Conservation (phyloP, 139 green algal genomes). For the Chlamydomonas schloesseri region DNA sequence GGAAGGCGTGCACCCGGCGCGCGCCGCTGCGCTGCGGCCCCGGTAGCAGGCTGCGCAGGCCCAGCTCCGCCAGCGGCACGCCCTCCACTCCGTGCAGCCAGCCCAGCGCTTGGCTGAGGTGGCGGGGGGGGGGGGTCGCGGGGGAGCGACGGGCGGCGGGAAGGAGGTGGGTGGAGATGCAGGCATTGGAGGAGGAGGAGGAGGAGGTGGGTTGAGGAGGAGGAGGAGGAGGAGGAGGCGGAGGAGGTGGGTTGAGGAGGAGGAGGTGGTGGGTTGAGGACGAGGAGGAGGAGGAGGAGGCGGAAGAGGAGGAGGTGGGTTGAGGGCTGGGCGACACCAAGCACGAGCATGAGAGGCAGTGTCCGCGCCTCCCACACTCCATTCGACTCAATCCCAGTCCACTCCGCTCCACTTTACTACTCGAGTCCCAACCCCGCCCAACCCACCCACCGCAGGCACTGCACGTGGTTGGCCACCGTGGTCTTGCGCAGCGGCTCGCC, state of each 20-base stretch:
- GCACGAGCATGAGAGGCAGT: too few species aligned
- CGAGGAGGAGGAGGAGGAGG: too few species aligned
- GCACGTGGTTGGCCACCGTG: neutral
- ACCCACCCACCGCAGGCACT: neutral
- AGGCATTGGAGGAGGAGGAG: neutral
- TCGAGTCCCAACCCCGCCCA: neutral
- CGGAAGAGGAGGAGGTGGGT: too few species aligned
- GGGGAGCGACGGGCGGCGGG: neutral
- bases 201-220: too few species aligned
- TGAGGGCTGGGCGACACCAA: too few species aligned
- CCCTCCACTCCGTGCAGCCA: slow-evolving; percentile 58
- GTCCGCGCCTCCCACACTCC: too few species aligned
- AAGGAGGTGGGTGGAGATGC: neutral
- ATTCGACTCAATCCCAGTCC: too few species aligned
- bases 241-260: too few species aligned
- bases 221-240: too few species aligned
- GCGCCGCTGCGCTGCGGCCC: slow-evolving; percentile 44
- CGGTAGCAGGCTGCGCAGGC: slow-evolving; percentile 46
- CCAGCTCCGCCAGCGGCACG: slow-evolving; percentile 52
- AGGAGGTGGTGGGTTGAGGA: too few species aligned
- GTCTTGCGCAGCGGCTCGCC: neutral
- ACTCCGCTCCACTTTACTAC: too few species aligned
- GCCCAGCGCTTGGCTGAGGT: slow-evolving; percentile 63
- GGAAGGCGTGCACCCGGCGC: slow-evolving; percentile 65
- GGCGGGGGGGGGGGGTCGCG: neutral